A percentile compares a stretch with the other conserved stretches of the same genome.
phyloP scores from a whole-genome alignment of 2,329 filamentous ascomycete species.

The Rhinocladiella similis region DNA sequence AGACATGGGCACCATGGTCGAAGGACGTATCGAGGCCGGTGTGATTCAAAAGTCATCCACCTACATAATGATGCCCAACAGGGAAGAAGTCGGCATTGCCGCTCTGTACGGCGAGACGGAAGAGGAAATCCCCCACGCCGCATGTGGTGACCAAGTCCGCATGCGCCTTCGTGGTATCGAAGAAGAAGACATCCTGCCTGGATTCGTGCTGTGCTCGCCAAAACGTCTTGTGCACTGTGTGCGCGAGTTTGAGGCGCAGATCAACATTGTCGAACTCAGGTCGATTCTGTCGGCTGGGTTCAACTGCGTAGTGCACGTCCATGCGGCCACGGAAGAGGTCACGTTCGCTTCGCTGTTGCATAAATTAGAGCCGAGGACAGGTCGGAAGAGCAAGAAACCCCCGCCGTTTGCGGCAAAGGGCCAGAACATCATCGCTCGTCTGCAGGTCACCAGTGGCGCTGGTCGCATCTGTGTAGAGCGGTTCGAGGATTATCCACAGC shows the following conservation, averaged over 20 bases:
- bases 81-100: slow-evolving; percentile 74
- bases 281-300: slow-evolving; percentile 91
- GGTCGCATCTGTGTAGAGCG: slow-evolving; percentile 88
- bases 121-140: slow-evolving; percentile 78
- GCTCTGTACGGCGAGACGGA: slow-evolving; percentile 94
- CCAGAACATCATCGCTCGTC: slow-evolving; percentile 84
- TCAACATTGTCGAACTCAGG: slow-evolving; percentile 91
- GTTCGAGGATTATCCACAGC: slow-evolving; percentile 94
- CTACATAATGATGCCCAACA: slow-evolving; percentile 95
- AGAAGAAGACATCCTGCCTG: slow-evolving; percentile 93
- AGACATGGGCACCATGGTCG: slow-evolving; percentile 95
- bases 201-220: slow-evolving; percentile 93
- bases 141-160: slow-evolving; percentile 93
- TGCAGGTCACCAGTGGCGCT: slow-evolving; percentile 82
- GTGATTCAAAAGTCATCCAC: slow-evolving; percentile 86
- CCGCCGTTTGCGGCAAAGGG: slow-evolving; percentile 83
- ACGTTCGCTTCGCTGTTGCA: slow-evolving; percentile 86
- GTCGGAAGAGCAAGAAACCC: slow-evolving; percentile 86
- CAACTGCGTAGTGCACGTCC: slow-evolving; percentile 96
- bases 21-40: slow-evolving; percentile 95
- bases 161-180: slow-evolving; percentile 90
- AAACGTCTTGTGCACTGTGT: slow-evolving; percentile 94
- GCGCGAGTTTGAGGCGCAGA: slow-evolving; percentile 88
- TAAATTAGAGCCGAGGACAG: slow-evolving; percentile 92
- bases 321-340: slow-evolving; percentile 96